Conservation (phyloP, 2,329 filamentous ascomycete genomes). For the Fusarium graminum region DNA sequence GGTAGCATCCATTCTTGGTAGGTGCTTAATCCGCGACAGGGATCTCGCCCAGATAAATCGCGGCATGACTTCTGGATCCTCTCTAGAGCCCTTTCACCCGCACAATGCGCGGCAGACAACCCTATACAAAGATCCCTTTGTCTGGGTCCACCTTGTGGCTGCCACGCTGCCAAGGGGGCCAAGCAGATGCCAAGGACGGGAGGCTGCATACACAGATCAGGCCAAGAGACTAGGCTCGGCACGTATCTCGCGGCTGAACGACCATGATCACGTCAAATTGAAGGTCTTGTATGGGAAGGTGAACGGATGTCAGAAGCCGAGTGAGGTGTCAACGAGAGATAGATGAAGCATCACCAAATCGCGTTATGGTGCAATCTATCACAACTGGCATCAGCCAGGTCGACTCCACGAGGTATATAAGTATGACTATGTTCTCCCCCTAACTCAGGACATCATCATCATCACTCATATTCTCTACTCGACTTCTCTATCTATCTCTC, state of each 20-base stretch:
- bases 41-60: neutral
- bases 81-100: neutral
- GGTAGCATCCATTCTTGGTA: slow-evolving; percentile 29
- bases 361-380: neutral
- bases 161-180: slow-evolving; percentile 18
- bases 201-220: slow-evolving; percentile 25
- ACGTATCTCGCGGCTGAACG: slow-evolving; percentile 5
- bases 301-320: slow-evolving; percentile 24
- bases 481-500: neutral
- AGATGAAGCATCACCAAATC: slow-evolving; percentile 12
- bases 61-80: slow-evolving; percentile 12
- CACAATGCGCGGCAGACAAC: neutral
- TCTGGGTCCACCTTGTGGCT: neutral
- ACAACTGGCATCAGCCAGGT: neutral
- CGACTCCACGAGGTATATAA: neutral
- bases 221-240: slow-evolving; percentile 12
- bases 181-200: slow-evolving; percentile 36
- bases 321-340: slow-evolving; percentile 5
- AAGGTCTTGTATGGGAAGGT: slow-evolving; percentile 25
- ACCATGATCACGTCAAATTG: slow-evolving; percentile 5
- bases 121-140: slow-evolving; percentile 6
- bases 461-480: slow-evolving; percentile 9
- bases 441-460: slow-evolving; percentile 1
- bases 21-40: slow-evolving; percentile 9
- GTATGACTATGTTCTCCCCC: neutral